Conservation (phyloP, 371 early-diverging fungal species). For the Basidiobolus meristosporus region DNA sequence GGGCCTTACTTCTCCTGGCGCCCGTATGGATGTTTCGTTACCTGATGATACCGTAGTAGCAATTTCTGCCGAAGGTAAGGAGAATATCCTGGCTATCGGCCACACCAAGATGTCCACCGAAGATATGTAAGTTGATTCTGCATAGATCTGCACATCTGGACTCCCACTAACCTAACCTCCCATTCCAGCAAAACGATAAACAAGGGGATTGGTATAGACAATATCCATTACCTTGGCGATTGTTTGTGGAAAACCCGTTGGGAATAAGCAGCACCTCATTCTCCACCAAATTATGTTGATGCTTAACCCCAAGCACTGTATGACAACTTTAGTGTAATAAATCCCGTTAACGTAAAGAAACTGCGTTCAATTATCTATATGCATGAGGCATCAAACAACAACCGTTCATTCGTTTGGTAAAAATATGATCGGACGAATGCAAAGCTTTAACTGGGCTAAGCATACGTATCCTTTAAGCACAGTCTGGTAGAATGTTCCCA, state of each 20-base stretch:
- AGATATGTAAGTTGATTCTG: conserved; percentile 52
- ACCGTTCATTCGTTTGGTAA: too few species aligned
- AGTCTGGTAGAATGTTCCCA: too few species aligned
- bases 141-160: background rate
- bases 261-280: too few species aligned
- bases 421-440: too few species aligned
- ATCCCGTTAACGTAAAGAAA: too few species aligned
- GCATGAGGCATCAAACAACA: too few species aligned
- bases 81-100: conserved; percentile 84
- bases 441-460: too few species aligned
- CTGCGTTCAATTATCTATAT: too few species aligned
- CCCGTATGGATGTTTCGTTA: conserved; percentile 54
- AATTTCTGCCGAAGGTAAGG: conserved; percentile 91
- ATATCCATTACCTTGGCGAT: conserved; percentile 74
- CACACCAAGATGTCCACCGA: conserved; percentile 69
- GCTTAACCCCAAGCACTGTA: too few species aligned
- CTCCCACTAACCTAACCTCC: conserved; percentile 1
- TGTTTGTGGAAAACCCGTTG: conserved; percentile 52
- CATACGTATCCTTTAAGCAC: too few species aligned
- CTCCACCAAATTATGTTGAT: too few species aligned
- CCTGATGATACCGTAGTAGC: conserved; percentile 64
- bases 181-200: conserved; percentile 49
- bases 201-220: conserved; percentile 84
- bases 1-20: conserved; percentile 87
- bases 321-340: too few species aligned